phyloP scores from a whole-genome alignment of 139 green algal species.

The Micromonas pusilla region DNA sequence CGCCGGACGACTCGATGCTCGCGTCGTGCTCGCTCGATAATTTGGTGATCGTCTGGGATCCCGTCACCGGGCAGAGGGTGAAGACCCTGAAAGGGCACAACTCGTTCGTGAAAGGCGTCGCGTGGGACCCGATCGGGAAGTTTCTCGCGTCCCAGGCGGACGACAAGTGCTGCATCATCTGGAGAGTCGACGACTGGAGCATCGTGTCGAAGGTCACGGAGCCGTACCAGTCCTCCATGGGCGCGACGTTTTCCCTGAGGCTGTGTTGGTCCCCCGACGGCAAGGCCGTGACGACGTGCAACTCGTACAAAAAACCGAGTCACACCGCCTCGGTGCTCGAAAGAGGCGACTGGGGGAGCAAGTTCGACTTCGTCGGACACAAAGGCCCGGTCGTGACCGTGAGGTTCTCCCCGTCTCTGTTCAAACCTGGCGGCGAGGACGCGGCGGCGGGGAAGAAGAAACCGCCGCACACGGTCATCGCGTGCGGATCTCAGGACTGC shows the following conservation, averaged over 20 bases:
- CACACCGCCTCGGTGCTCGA: conserved; percentile 55
- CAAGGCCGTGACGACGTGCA: conserved; percentile 51
- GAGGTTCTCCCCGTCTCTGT: conserved; percentile 63
- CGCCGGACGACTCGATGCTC: conserved; percentile 58
- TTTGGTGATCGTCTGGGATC: conserved; percentile 59
- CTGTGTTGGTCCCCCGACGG: conserved; percentile 62
- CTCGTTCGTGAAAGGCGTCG: conserved; percentile 88
- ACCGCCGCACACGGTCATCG: conserved; percentile 41
- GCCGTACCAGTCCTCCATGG: conserved; percentile 45
- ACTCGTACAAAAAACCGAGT: conserved; percentile 51
- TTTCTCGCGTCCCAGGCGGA: conserved; percentile 80
- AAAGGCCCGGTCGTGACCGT: conserved; percentile 52
- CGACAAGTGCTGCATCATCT: conserved; percentile 73
- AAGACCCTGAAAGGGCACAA: conserved; percentile 50
- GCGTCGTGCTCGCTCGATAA: conserved; percentile 80
- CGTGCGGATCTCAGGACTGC: conserved; percentile 58
- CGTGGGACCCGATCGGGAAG: conserved; percentile 86
- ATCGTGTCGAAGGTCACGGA: conserved; percentile 40
- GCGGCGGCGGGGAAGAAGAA: neutral
- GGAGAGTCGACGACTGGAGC: conserved; percentile 63
- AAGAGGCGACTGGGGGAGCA: conserved; percentile 39
- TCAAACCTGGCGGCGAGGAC: conserved; percentile 31
- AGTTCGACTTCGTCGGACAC: conserved; percentile 51
- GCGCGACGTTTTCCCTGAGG: conserved; percentile 48
- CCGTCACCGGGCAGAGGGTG: conserved; percentile 25